Evolutionary conservation across 1,139 yeast species (phyloP).

Genomic region (Saccharomyces hybrid): DNA sequence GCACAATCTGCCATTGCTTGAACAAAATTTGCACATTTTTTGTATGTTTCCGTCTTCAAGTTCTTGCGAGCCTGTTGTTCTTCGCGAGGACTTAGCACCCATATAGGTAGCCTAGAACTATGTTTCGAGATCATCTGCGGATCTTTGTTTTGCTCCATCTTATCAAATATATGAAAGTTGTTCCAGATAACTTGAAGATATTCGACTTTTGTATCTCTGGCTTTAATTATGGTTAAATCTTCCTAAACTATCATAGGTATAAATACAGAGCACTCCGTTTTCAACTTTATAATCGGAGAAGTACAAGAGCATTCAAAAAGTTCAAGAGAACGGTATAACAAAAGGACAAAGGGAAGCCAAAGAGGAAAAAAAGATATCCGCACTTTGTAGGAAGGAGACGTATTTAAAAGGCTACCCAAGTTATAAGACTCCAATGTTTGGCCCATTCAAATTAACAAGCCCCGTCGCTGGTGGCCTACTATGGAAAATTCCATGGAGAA

Average conservation of each 20-base stretch:
- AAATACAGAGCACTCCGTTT: neutral
- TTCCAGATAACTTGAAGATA: neutral
- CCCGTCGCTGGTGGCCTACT: constrained; percentile 71
- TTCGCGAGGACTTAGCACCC: constrained; percentile 83
- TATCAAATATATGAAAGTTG: neutral
- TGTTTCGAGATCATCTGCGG: constrained; percentile 14
- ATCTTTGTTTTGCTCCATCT: neutral
- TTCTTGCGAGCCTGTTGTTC: constrained; percentile 74
- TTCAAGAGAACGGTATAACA: neutral
- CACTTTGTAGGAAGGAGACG: neutral
- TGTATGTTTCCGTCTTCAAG: constrained; percentile 70
- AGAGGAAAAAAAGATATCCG: neutral
- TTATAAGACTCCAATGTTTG: constrained; percentile 49
- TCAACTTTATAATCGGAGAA: neutral
- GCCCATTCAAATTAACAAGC: constrained; percentile 65
- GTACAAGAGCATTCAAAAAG: neutral
- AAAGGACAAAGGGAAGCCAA: neutral
- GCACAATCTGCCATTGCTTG: constrained; percentile 51
- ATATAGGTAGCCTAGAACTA: constrained; percentile 48
- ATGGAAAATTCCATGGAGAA: constrained; percentile 75
- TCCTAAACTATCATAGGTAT: neutral
- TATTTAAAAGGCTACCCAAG: neutral
- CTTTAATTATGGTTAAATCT: neutral
- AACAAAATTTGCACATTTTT: constrained; percentile 61
- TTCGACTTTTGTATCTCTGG: neutral